A percentile compares a stretch with the other conserved stretches of the same genome.
Conservation (phyloP, 495 filamentous ascomycete species). For the Aspergillus carlsbadensis region DNA sequence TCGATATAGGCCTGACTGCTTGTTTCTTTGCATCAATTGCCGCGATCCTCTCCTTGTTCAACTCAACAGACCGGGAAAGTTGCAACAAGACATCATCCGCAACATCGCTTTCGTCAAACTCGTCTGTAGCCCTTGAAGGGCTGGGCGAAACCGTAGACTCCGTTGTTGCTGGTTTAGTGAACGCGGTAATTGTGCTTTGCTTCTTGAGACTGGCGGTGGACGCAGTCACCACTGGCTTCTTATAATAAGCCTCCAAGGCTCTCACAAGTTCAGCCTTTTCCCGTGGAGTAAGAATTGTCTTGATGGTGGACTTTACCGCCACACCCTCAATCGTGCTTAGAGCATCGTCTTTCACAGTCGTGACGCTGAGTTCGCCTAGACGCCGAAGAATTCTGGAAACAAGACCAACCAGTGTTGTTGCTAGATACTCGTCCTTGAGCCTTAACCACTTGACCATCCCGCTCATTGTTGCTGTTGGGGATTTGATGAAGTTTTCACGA, state of each 20-base stretch:
- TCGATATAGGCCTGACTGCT: conserved; percentile 28
- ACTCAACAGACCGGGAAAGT: conserved; percentile 48
- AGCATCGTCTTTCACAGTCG: conserved; percentile 58
- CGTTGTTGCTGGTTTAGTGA: conserved; percentile 45
- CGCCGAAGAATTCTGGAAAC: conserved; percentile 71
- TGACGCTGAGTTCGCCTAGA: conserved; percentile 66
- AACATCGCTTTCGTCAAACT: conserved; percentile 40
- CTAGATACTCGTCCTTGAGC: conserved; percentile 80
- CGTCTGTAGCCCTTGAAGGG: conserved; percentile 37
- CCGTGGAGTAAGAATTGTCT: conserved; percentile 69
- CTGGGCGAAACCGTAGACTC: conserved; percentile 36
- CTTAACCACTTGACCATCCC: conserved; percentile 79
- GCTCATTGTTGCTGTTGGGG: conserved; percentile 62
- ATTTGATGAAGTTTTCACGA: conserved; percentile 47
- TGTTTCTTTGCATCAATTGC: conserved; percentile 36
- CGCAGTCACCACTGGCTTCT: conserved; percentile 49
- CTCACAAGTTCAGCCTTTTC: conserved; percentile 81
- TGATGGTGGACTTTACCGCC: conserved; percentile 54
- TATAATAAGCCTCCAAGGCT: conserved; percentile 74
- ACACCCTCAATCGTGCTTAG: conserved; percentile 61
- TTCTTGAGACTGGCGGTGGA: conserved; percentile 53
- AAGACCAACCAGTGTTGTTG: conserved; percentile 66
- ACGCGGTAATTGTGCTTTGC: conserved; percentile 67
- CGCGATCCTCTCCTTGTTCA: conserved; percentile 45
- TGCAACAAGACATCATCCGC: conserved; percentile 44